Percentiles rank a stretch among this genome's conserved stretches.
Evolutionary conservation across 768 basidiomycete genomes (phyloP).

Genomic region (Termitomyces heimii): DNA sequence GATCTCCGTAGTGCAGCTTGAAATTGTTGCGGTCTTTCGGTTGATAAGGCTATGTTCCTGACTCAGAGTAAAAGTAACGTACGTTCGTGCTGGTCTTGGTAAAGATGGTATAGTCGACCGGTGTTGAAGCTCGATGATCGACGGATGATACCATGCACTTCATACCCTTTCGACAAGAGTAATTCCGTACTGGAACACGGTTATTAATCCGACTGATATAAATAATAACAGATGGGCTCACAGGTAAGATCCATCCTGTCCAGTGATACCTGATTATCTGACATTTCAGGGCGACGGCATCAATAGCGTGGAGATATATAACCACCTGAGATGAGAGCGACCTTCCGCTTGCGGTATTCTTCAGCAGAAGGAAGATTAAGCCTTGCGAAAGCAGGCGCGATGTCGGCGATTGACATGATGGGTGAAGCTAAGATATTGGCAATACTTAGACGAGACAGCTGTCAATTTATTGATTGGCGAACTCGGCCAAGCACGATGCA

Average conservation of each 20-base stretch:
- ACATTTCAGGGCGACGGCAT: constrained; percentile 1
- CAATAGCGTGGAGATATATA: background rate
- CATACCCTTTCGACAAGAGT: constrained; percentile 80
- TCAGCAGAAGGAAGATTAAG: constrained; percentile 64
- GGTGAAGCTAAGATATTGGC: background rate
- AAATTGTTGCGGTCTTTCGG: constrained; percentile 63
- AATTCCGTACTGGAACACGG: constrained; percentile 63
- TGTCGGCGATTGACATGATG: constrained; percentile 39
- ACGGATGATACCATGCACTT: constrained; percentile 94
- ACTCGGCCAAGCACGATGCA: background rate
- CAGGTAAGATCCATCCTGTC: constrained; percentile 96
- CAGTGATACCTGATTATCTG: constrained; percentile 71
- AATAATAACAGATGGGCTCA: constrained; percentile 33
- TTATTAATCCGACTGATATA: constrained; percentile 2
- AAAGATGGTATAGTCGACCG: constrained; percentile 88
- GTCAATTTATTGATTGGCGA: constrained; percentile 1
- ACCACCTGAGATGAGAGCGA: constrained; percentile 87
- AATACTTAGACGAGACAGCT: background rate
- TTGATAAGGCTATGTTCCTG: constrained; percentile 2
- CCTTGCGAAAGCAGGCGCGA: constrained; percentile 40
- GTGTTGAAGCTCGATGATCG: constrained; percentile 99
- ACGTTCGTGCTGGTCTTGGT: constrained; percentile 92
- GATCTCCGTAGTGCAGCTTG: constrained; percentile 86
- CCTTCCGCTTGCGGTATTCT: constrained; percentile 86
- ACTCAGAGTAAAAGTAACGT: constrained; percentile 21